Evolutionary conservation across 164 flowering plant genomes (phyloP).

Genomic region (Pachysandra terminalis): DNA sequence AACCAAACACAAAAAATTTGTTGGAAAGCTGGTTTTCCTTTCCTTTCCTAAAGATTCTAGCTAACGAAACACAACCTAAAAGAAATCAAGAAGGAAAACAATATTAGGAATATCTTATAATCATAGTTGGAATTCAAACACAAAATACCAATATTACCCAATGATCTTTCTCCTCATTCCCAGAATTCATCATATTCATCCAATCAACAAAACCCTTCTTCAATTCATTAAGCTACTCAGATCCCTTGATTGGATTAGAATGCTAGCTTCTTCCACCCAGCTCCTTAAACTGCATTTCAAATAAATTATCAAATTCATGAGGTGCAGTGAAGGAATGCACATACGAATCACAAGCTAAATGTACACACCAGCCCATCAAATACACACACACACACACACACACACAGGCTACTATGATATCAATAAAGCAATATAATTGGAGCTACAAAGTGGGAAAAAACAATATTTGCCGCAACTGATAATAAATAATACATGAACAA

Average conservation of each 20-base stretch:
- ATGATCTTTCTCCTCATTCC: constrained; percentile 93
- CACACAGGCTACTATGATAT: not conserved
- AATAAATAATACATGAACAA: no score
- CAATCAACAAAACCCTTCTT: constrained; percentile 83
- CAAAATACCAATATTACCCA: constrained; percentile 56
- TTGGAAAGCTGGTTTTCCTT: no score
- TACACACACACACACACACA: no score
- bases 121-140: not conserved
- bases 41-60: no score
- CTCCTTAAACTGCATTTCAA: constrained; percentile 66
- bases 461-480: no score
- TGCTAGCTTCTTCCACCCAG: constrained; percentile 72
- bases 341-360: not conserved
- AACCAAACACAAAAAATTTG: no score
- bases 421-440: no score
- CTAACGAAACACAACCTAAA: no score
- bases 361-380: no score
- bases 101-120: not conserved
- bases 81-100: not conserved
- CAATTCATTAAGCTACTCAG: constrained; percentile 63
- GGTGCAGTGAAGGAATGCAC: not conserved
- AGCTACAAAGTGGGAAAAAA: no score
- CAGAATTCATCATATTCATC: constrained; percentile 81
- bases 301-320: not conserved
- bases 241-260: constrained; percentile 42